Evolutionary conservation across 2,329 filamentous ascomycete genomes (phyloP).

Genomic region (Claviceps sp.): DNA sequence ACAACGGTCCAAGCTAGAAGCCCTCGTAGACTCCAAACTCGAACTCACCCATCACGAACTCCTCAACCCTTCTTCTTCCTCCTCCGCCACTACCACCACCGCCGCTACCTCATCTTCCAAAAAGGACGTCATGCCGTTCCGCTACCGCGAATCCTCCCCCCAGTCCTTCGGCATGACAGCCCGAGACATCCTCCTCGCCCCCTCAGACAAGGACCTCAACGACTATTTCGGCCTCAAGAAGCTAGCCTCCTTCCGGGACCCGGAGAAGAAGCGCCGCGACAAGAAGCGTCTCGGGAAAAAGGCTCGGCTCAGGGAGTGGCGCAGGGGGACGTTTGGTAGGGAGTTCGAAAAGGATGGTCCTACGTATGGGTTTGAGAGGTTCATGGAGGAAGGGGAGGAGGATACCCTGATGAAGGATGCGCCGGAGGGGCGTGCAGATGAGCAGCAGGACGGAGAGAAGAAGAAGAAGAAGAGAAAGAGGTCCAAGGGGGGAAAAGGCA

Average conservation of each 20-base stretch:
- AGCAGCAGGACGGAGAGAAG: slow-evolving; percentile 13
- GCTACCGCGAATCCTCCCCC: slow-evolving; percentile 89
- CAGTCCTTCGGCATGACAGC: slow-evolving; percentile 80
- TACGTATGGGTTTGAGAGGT: slow-evolving; percentile 41
- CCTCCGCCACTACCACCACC: slow-evolving; percentile 13
- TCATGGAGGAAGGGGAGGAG: slow-evolving; percentile 16
- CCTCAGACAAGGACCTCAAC: slow-evolving; percentile 75
- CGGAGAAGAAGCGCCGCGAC: slow-evolving; percentile 79
- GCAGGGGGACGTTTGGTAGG: slow-evolving; percentile 46
- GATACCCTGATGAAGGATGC: background rate
- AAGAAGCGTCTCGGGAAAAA: slow-evolving; percentile 87
- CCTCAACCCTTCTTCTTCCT: slow-evolving; percentile 18
- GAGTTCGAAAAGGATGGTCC: slow-evolving; percentile 44
- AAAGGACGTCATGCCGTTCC: slow-evolving; percentile 43
- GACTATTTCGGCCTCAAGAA: slow-evolving; percentile 91
- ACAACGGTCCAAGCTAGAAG: slow-evolving; percentile 73
- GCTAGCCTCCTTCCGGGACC: slow-evolving; percentile 76
- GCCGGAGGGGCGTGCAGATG: background rate
- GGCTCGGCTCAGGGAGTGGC: slow-evolving; percentile 78
- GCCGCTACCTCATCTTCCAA: slow-evolving; percentile 20
- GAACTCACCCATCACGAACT: slow-evolving; percentile 55
- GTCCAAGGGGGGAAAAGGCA: slow-evolving; percentile 28
- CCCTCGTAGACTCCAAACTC: slow-evolving; percentile 70
- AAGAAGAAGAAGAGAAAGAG: slow-evolving; percentile 40
- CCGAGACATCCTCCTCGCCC: slow-evolving; percentile 78